phyloP scores from a whole-genome alignment of 495 filamentous ascomycete genomes.

The Physcia stellaris region DNA sequence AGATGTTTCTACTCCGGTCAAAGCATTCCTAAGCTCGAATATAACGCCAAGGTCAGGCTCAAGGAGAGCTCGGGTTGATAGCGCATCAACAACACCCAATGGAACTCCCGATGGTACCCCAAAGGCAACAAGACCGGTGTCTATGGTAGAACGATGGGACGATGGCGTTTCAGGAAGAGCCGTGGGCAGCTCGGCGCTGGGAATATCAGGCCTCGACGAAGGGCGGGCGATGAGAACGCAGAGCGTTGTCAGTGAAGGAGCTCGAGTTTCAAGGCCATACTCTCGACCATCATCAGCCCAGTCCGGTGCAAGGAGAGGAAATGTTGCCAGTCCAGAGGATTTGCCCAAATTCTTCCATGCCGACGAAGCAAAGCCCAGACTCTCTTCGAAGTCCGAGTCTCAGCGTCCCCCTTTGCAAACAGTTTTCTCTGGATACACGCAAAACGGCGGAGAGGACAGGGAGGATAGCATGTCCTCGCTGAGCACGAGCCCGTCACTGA shows the following conservation, averaged over 20 bases:
- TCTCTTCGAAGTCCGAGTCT: not conserved
- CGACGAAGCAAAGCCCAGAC: constrained; percentile 43
- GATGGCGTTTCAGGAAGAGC: constrained; percentile 9
- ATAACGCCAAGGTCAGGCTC: constrained; percentile 60
- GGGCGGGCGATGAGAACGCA: not conserved
- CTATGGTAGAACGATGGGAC: constrained; percentile 18
- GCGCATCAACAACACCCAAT: constrained; percentile 43
- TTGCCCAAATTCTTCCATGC: constrained; percentile 67
- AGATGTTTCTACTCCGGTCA: constrained; percentile 34
- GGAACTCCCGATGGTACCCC: constrained; percentile 35
- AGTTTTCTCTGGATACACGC: constrained; percentile 20
- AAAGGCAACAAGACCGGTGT: constrained; percentile 21
- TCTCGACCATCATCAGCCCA: too few relatives aligned
- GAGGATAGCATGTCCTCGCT: constrained; percentile 12
- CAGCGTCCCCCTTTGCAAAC: constrained; percentile 25
- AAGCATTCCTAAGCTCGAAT: constrained; percentile 46
- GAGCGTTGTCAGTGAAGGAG: constrained; percentile 16
- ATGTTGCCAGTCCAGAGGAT: constrained; percentile 24
- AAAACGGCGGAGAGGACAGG: constrained; percentile 18
- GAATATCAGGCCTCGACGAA: not conserved
- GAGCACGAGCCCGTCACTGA: constrained; percentile 5
- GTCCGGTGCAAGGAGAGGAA: constrained; percentile 20
- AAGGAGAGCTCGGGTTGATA: constrained; percentile 53
- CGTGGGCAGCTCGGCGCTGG: constrained; percentile 3
- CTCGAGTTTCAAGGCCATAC: too few relatives aligned